A percentile compares a stretch with the other conserved stretches of the same genome.
These are phyloP conservation scores for Clonostachys solani DNA, from an alignment of 2,329 filamentous ascomycete species.

Conservation along the genomic window DNA sequence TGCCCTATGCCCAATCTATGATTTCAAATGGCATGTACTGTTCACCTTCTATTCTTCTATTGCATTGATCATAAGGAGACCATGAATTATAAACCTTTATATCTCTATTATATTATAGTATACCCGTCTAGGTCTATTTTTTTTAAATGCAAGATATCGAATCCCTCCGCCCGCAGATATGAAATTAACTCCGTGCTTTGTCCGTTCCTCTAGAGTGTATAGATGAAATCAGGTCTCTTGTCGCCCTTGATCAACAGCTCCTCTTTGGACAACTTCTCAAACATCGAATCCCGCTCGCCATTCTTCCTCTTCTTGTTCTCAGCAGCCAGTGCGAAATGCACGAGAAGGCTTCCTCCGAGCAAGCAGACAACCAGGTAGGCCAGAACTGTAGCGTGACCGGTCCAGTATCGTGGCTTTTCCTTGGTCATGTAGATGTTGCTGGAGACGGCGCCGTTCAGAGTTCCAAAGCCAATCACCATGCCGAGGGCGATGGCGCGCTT, in stretches of 20 bases:
- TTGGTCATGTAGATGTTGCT: conserved; percentile 57
- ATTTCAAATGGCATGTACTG: no score
- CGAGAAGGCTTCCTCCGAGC: conserved; percentile 58
- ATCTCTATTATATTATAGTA: no score
- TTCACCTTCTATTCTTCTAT: no score
- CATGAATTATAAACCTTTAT: no score
- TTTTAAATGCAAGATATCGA: no score
- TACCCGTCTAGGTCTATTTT: no score
- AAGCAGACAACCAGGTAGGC: conserved; percentile 61
- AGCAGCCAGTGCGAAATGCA: conserved; percentile 49
- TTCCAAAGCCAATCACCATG: conserved; percentile 58
- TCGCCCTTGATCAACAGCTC: conserved; percentile 58
- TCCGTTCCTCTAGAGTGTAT: conserved; percentile 15
- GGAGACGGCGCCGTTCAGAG: conserved; percentile 56
- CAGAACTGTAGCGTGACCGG: conserved; percentile 59
- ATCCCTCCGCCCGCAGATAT: no score
- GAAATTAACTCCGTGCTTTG: no score
- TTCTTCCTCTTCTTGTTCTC: conserved; percentile 56
- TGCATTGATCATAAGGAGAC: no score
- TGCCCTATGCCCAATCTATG: no score
- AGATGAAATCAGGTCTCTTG: conserved; percentile 29
- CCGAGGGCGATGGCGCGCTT: conserved; percentile 66
- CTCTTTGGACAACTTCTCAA: conserved; percentile 46
- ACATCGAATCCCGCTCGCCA: conserved; percentile 51
- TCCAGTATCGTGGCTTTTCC: conserved; percentile 21